Percentiles rank a stretch among this genome's conserved stretches.
Conservation (phyloP, 768 basidiomycete genomes). For the Gelatoporia subvermispora region DNA sequence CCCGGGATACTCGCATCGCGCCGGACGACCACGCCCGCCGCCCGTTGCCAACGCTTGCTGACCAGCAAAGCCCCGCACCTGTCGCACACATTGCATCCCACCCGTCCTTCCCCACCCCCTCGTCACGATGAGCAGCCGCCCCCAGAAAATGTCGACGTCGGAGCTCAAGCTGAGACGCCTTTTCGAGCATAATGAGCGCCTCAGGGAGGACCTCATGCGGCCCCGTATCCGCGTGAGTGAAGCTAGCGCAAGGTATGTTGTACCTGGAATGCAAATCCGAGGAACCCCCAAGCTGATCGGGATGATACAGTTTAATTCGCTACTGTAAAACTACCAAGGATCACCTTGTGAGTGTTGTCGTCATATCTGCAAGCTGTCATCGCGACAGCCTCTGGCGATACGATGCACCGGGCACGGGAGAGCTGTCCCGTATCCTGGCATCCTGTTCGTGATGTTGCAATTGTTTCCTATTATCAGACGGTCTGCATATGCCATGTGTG, state of each 20-base stretch:
- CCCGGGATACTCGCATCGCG: too few species aligned
- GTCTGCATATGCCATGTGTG: not conserved
- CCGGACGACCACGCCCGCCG: too few species aligned
- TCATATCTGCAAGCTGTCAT: not conserved
- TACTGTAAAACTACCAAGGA: constrained; percentile 74
- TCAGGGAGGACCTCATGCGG: constrained; percentile 67
- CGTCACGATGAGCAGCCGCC: constrained; percentile 23
- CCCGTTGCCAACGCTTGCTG: too few species aligned
- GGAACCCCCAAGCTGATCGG: not conserved
- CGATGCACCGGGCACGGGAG: not conserved
- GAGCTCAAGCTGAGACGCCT: constrained; percentile 79
- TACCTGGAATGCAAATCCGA: not conserved
- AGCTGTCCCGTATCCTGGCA: not conserved
- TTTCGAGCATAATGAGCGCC: constrained; percentile 68
- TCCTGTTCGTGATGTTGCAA: not conserved
- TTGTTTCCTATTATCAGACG: not conserved
- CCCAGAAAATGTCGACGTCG: constrained; percentile 65
- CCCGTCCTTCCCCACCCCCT: not conserved
- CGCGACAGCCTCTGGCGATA: not conserved
- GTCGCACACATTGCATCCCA: not conserved
- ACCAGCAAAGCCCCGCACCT: too few species aligned
- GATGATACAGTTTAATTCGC: constrained; percentile 53
- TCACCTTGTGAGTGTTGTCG: constrained; percentile 45
- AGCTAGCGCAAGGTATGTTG: constrained; percentile 56
- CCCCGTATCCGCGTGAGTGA: constrained; percentile 72